These are phyloP conservation scores for Lindgomyces ingoldianus DNA, from an alignment of 495 filamentous ascomycete species.

Conservation along the genomic window DNA sequence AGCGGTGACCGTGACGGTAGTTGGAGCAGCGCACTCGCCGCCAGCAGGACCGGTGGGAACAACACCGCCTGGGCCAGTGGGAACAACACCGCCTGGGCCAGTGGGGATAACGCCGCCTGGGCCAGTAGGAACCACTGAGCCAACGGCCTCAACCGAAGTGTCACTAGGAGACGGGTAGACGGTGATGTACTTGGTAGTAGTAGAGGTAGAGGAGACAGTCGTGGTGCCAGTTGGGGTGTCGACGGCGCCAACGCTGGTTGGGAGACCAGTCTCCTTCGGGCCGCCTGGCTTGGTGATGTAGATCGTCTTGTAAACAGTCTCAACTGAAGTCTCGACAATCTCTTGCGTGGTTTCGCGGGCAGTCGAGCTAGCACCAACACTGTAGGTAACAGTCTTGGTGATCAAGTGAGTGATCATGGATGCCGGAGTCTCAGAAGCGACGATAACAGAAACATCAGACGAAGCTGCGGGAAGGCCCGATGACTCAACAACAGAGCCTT, in stretches of 20 bases:
- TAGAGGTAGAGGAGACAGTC: constrained; percentile 21
- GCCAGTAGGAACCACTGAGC: background rate
- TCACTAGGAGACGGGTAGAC: constrained; percentile 6
- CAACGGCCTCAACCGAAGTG: background rate
- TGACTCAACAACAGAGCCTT: background rate
- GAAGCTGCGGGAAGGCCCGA: background rate
- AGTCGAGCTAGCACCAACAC: constrained; percentile 28
- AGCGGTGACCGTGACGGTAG: constrained; percentile 34
- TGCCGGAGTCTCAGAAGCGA: background rate
- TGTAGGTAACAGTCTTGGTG: constrained; percentile 32
- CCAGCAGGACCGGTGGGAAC: constrained; percentile 1
- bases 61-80: constrained; percentile 1
- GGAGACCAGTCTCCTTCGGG: background rate
- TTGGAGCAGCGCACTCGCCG: constrained; percentile 29
- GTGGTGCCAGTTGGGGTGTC: constrained; percentile 10
- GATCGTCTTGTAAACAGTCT: constrained; percentile 34
- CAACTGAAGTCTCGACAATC: constrained; percentile 24
- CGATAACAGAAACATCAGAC: background rate
- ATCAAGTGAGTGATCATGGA: constrained; percentile 10
- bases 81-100: background rate
- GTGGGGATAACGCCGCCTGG: background rate
- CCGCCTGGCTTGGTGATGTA: constrained; percentile 21
- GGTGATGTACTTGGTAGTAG: constrained; percentile 30
- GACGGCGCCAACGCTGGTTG: background rate
- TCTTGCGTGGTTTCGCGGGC: constrained; percentile 29